Evolutionary conservation across 768 basidiomycete genomes (phyloP), one percentile per base, ranked within the genome.

Genomic region (Cyathus striatus): DNA sequence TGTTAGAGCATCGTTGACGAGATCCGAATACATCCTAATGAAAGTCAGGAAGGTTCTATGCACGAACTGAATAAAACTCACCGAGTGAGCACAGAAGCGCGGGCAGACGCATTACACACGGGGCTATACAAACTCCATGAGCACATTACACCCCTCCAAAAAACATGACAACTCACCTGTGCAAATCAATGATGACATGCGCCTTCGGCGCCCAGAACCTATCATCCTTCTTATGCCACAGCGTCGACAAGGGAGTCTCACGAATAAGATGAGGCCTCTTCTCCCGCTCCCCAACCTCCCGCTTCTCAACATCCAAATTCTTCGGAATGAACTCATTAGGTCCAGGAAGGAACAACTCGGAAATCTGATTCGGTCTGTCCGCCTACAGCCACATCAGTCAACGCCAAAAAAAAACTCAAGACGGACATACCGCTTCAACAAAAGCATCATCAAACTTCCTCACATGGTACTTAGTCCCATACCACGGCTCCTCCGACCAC

Each of bases 211-310:
- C 80, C 87, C 91, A 95, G 69, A 96, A 99, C 47, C 73, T 78
- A 61, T 99, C 95, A 59, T 99, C 96, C 58, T 93, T 93, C 71
- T 99, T 99, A 65, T 93, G 80, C 94, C 95, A 99, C 3, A 98
- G 65, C 10, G 82, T 75, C 3, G 84, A 86, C 21, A 84, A 53
- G 0, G 77, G 65, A 0, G 81, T 87, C 60, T 93, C 77, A 23
- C 78, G 69, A 43, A 98, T 76, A 46, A 93, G 75, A 46, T 76
- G 68, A 3, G 95, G 94, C 10, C 87, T 76, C 46, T 76, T 79
- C 45, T 75, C 63, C 21, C 88, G 86, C 90, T 86, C 69, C 0
- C 64, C 49, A 1, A 83, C 75, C 10, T 82, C 77, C 27, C 73
- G 75, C 64, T 86, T 93, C 38, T 90, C 81, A 5, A 97, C 87